Percentiles rank a stretch among this genome's conserved stretches.
Conservation (phyloP, 768 basidiomycete genomes). For the Russula olivacea region DNA sequence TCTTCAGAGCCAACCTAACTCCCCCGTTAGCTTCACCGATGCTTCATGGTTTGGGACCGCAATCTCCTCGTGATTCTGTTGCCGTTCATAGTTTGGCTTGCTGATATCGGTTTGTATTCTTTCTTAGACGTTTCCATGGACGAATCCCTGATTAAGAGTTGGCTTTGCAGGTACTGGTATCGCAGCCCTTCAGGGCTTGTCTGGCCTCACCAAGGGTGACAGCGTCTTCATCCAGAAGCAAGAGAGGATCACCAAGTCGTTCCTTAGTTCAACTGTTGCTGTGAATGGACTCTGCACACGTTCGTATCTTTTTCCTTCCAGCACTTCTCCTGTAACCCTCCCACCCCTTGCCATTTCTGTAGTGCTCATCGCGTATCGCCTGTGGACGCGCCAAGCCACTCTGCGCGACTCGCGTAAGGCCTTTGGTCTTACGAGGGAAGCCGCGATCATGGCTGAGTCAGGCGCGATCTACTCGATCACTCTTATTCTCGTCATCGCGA, state of each 20-base stretch:
- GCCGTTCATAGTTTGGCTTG: conserved; percentile 29
- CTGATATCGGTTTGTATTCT: conserved; percentile 29
- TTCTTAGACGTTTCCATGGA: not conserved
- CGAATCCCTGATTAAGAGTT: not conserved
- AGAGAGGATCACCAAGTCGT: conserved; percentile 26
- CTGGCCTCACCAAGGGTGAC: conserved; percentile 24
- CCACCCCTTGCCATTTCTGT: not conserved
- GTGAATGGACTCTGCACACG: conserved; percentile 30
- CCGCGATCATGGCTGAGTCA: conserved; percentile 18
- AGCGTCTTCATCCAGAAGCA: conserved; percentile 26
- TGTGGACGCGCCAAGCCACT: conserved; percentile 27
- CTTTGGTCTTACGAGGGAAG: conserved; percentile 16
- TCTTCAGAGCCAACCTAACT: not conserved
- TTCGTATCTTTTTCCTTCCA: conserved; percentile 18
- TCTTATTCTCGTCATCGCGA: conserved; percentile 15
- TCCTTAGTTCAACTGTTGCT: conserved; percentile 28
- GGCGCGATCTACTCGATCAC: conserved; percentile 20
- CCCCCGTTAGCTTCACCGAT: conserved; percentile 27
- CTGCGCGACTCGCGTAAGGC: conserved; percentile 20
- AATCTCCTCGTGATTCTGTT: conserved; percentile 21
- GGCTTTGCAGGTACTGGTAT: conserved; percentile 23
- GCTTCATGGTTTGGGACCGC: conserved; percentile 29
- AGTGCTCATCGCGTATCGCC: conserved; percentile 29
- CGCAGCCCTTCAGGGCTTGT: conserved; percentile 25
- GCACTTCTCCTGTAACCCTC: not conserved